A percentile compares a stretch with the other conserved stretches of the same genome.
phyloP scores from a whole-genome alignment of 2,329 filamentous ascomycete genomes.

The Didymosphaeria variabile region DNA sequence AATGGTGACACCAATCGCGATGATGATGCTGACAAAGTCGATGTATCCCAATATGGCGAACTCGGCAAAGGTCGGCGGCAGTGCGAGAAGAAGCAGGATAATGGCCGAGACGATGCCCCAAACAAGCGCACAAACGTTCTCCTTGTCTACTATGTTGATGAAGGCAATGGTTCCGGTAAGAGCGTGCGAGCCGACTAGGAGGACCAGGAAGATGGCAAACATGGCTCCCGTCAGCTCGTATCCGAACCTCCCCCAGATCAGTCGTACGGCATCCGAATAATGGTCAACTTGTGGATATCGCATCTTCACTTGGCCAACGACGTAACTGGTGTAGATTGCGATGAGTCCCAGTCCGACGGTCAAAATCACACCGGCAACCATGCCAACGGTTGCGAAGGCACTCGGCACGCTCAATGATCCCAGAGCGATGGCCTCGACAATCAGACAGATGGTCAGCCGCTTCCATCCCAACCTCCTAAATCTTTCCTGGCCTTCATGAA shows the following conservation, averaged over 20 bases:
- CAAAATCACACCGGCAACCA: constrained; percentile 57
- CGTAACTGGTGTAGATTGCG: constrained; percentile 69
- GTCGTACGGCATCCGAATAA: constrained; percentile 73
- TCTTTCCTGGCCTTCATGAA: constrained; percentile 49
- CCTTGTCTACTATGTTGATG: constrained; percentile 70
- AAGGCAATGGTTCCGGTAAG: constrained; percentile 74
- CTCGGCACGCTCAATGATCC: constrained; percentile 57
- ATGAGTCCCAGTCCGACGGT: constrained; percentile 62
- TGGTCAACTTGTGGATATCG: constrained; percentile 68
- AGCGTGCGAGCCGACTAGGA: constrained; percentile 76
- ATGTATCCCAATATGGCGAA: constrained; percentile 65
- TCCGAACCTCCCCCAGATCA: constrained; percentile 66
- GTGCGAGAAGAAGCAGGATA: constrained; percentile 67
- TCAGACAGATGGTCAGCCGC: constrained; percentile 58
- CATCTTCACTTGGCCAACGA: constrained; percentile 69
- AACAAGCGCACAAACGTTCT: constrained; percentile 69
- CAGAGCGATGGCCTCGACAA: constrained; percentile 61
- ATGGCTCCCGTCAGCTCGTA: constrained; percentile 67
- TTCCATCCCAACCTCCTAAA: constrained; percentile 60
- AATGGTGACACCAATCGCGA: constrained; percentile 74
- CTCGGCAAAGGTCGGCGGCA: constrained; percentile 71
- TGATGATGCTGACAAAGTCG: constrained; percentile 71
- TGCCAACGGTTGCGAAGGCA: constrained; percentile 57
- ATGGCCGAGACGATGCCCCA: constrained; percentile 69
- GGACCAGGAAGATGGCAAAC: constrained; percentile 51